Conservation (phyloP, 441 rosid genomes). For the Isatis lusitanica region DNA sequence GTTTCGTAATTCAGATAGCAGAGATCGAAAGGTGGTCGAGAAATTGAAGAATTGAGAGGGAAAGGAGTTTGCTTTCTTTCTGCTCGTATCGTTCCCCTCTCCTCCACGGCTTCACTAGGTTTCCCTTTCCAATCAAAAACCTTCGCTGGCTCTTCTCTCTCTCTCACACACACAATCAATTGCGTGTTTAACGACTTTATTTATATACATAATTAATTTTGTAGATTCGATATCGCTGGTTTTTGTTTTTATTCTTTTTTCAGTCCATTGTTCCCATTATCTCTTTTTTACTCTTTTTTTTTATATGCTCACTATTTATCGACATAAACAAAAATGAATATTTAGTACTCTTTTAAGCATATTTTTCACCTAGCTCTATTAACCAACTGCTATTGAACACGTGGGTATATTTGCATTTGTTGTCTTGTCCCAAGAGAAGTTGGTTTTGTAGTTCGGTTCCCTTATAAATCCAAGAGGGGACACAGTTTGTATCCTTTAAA, state of each 20-base stretch:
- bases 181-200: constrained; percentile 24
- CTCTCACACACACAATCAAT: background rate
- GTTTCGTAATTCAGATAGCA: constrained; percentile 1
- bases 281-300: background rate
- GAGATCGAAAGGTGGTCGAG: constrained; percentile 9
- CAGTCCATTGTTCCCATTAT: background rate
- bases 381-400: background rate
- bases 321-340: background rate
- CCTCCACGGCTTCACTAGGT: constrained; percentile 23
- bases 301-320: too few relatives aligned
- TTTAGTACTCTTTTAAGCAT: background rate
- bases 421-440: background rate
- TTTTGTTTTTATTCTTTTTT: background rate
- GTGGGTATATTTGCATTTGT: background rate
- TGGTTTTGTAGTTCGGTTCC: background rate
- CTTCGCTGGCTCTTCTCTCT: constrained; percentile 28
- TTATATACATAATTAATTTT: background rate
- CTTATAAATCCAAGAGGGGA: background rate
- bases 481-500: background rate
- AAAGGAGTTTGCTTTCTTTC: background rate
- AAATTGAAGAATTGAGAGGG: background rate
- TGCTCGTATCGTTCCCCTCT: background rate
- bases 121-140: background rate
- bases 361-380: background rate
- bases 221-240: background rate